Conservation (phyloP, 257 asterid genomes). For the Dorcoceras hygrometricum region DNA sequence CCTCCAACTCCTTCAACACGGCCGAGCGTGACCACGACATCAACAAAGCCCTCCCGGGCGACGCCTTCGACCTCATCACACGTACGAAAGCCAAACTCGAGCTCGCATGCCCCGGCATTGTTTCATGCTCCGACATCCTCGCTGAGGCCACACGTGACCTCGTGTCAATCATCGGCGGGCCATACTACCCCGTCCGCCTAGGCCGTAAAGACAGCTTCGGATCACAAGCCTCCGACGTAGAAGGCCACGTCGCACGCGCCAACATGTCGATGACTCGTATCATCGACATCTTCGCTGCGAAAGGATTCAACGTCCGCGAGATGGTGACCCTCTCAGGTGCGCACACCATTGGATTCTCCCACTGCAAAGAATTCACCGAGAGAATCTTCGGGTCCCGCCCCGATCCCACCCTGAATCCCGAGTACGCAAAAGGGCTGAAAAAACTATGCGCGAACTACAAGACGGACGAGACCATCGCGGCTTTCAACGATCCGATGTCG, state of each 20-base stretch:
- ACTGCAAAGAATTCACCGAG: constrained; percentile 60
- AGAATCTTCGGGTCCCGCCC: constrained; percentile 47
- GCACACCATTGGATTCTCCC: constrained; percentile 84
- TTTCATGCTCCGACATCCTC: constrained; percentile 80
- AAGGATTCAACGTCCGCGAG: constrained; percentile 49
- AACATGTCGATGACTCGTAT: constrained; percentile 52
- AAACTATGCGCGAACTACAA: constrained; percentile 49
- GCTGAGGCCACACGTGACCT: constrained; percentile 73
- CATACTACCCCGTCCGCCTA: constrained; percentile 48
- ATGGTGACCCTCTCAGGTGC: constrained; percentile 82
- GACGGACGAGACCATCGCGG: constrained; percentile 40
- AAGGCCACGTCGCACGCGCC: constrained; percentile 70
- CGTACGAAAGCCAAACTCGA: constrained; percentile 73
- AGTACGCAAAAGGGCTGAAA: constrained; percentile 40
- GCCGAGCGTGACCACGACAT: constrained; percentile 71
- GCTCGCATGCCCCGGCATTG: constrained; percentile 72
- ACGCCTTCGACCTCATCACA: constrained; percentile 60
- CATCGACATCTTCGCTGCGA: constrained; percentile 40
- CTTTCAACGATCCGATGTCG: constrained; percentile 73
- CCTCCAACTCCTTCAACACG: constrained; percentile 41
- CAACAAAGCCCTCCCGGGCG: constrained; percentile 80
- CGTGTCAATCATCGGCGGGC: constrained; percentile 77
- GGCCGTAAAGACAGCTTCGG: constrained; percentile 61
- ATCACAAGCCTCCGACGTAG: constrained; percentile 49
- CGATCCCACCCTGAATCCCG: constrained; percentile 66